These are phyloP conservation scores for Limtongozyma cylindracea DNA, from an alignment of 805 yeast species.

Conservation along the genomic window DNA sequence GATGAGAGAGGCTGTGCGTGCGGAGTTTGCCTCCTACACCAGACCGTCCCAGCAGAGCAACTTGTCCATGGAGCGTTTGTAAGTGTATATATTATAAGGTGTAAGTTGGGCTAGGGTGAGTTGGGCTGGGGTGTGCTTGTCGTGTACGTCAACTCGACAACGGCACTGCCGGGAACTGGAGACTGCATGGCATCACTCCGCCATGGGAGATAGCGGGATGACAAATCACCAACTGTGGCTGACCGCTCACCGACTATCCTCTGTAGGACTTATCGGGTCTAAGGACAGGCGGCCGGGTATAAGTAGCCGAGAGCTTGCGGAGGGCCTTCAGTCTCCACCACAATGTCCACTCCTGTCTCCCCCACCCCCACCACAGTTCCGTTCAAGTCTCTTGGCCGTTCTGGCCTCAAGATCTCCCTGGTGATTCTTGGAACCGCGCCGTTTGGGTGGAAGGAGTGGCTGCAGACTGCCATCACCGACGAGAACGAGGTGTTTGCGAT, in stretches of 20 bases:
- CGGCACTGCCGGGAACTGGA: too few species aligned
- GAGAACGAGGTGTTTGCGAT: slow-evolving; percentile 1
- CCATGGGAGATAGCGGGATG: too few species aligned
- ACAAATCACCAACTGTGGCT: too few species aligned
- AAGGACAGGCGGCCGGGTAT: too few species aligned
- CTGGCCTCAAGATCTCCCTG: slow-evolving; percentile 23
- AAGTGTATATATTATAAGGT: slow-evolving; percentile 1
- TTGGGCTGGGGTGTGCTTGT: too few species aligned
- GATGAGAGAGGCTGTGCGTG: slow-evolving; percentile 21
- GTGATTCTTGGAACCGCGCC: slow-evolving; percentile 30
- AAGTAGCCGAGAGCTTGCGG: too few species aligned
- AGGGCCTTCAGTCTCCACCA: too few species aligned
- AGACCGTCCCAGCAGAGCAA: slow-evolving; percentile 33
- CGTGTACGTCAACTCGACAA: too few species aligned
- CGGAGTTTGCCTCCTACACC: slow-evolving; percentile 22
- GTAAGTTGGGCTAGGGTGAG: neutral
- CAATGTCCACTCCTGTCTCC: neutral
- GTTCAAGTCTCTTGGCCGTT: slow-evolving; percentile 8
- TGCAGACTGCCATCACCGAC: slow-evolving; percentile 10
- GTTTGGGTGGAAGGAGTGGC: slow-evolving; percentile 18
- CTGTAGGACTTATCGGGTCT: too few species aligned
- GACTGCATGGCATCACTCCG: too few species aligned
- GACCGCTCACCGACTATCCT: too few species aligned
- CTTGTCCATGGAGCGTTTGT: slow-evolving; percentile 17
- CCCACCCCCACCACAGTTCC: neutral